Conservation (phyloP, 768 basidiomycete species). For the Hemileccinum impolitum region DNA sequence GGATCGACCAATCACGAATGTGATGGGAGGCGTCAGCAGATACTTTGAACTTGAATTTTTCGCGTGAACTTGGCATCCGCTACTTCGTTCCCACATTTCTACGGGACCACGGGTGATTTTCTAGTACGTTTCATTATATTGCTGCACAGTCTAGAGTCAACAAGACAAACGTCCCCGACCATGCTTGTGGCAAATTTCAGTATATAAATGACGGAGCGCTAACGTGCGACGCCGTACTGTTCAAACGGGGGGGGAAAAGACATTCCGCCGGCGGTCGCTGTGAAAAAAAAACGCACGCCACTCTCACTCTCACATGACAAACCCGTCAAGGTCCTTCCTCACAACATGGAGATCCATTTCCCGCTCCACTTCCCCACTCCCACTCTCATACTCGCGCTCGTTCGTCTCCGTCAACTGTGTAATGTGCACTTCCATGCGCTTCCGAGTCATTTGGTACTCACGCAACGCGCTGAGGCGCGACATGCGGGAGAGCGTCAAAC, state of each 20-base stretch:
- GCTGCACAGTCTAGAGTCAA: too few relatives aligned
- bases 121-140: too few relatives aligned
- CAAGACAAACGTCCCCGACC: too few relatives aligned
- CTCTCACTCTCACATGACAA: neutral
- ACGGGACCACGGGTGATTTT: too few relatives aligned
- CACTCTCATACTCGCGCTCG: neutral
- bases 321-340: neutral
- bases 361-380: neutral
- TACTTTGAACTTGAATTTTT: too few relatives aligned
- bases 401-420: constrained; percentile 8
- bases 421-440: constrained; percentile 10
- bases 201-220: too few relatives aligned
- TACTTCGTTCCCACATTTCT: too few relatives aligned
- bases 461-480: neutral
- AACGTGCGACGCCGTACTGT: too few relatives aligned
- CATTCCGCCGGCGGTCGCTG: neutral
- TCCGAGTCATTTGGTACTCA: constrained; percentile 2
- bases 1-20: too few relatives aligned
- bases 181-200: too few relatives aligned
- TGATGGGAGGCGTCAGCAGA: too few relatives aligned
- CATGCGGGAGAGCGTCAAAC: neutral
- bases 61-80: too few relatives aligned
- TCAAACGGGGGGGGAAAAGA: neutral
- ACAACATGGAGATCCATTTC: neutral
- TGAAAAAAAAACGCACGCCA: neutral